phyloP scores from a whole-genome alignment of 1,284 basidiomycete species.

The Ustilago curta region DNA sequence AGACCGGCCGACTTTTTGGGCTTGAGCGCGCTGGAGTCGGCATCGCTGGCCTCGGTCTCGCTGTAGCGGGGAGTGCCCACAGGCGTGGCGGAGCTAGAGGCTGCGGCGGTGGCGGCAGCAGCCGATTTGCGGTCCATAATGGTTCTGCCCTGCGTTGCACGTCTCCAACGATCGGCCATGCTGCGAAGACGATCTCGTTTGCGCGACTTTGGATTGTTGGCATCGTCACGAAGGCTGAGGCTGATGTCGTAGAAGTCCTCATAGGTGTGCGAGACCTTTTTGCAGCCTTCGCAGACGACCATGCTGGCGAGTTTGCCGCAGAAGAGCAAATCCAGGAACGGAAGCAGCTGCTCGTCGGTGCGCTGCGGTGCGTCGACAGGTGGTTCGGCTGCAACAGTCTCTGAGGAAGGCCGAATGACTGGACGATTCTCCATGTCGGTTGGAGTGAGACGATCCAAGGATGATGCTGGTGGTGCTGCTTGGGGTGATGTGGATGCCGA shows the following conservation, averaged over 20 bases:
- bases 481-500: neutral
- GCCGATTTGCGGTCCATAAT: constrained; percentile 39
- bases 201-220: constrained; percentile 38
- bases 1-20: constrained; percentile 70
- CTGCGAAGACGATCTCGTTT: constrained; percentile 51
- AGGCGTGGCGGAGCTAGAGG: constrained; percentile 25
- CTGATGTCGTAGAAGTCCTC: constrained; percentile 94
- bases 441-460: constrained; percentile 12
- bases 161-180: constrained; percentile 54
- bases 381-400: constrained; percentile 2
- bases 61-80: constrained; percentile 47
- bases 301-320: constrained; percentile 87
- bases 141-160: constrained; percentile 37
- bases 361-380: neutral
- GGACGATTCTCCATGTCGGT: constrained; percentile 34
- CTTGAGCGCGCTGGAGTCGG: constrained; percentile 72
- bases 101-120: constrained; percentile 36
- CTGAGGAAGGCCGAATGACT: constrained; percentile 9
- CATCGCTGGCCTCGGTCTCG: constrained; percentile 73
- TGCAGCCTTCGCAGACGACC: constrained; percentile 92
- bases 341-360: constrained; percentile 74
- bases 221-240: constrained; percentile 75
- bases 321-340: constrained; percentile 89
- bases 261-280: constrained; percentile 85
- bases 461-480: constrained; percentile 1